phyloP scores from a whole-genome alignment of 2,329 filamentous ascomycete species.

The Penicillium corylophilum region DNA sequence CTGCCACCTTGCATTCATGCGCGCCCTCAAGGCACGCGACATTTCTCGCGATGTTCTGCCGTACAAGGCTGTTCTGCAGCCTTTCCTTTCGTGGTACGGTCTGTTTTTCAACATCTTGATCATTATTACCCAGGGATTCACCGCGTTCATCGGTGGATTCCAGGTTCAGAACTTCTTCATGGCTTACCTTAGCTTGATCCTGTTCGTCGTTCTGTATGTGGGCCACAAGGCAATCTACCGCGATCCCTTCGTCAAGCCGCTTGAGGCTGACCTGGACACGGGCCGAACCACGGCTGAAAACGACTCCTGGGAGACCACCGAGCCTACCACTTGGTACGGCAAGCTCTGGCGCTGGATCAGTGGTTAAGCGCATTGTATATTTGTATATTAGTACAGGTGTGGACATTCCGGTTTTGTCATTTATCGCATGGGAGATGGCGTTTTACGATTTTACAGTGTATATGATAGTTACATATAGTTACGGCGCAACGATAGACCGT shows the following conservation, averaged over 20 bases:
- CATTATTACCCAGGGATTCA: conserved; percentile 67
- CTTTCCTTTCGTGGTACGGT: conserved; percentile 64
- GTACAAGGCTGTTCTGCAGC: conserved; percentile 62
- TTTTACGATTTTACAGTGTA: background rate
- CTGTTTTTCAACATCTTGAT: conserved; percentile 65
- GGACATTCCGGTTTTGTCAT: background rate
- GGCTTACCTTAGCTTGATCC: conserved; percentile 62
- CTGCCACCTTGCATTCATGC: conserved; percentile 65
- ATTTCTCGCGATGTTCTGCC: conserved; percentile 61
- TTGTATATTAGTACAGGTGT: background rate
- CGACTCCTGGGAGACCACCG: conserved; percentile 35
- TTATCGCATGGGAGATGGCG: conserved; percentile 13
- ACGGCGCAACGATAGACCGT: background rate
- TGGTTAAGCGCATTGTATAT: conserved; percentile 7
- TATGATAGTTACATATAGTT: background rate
- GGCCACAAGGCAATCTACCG: conserved; percentile 56
- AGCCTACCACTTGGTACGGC: conserved; percentile 30
- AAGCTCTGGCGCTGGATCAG: conserved; percentile 27
- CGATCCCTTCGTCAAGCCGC: conserved; percentile 36
- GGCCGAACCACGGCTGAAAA: conserved; percentile 38
- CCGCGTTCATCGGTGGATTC: conserved; percentile 62
- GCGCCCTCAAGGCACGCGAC: conserved; percentile 55
- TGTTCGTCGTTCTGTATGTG: conserved; percentile 59
- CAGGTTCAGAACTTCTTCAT: conserved; percentile 61
- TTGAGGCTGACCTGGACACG: conserved; percentile 46